These are phyloP conservation scores for Kentomonas sorsogonicus DNA, from an alignment of 208 protist genomes.

Conservation along the genomic window DNA sequence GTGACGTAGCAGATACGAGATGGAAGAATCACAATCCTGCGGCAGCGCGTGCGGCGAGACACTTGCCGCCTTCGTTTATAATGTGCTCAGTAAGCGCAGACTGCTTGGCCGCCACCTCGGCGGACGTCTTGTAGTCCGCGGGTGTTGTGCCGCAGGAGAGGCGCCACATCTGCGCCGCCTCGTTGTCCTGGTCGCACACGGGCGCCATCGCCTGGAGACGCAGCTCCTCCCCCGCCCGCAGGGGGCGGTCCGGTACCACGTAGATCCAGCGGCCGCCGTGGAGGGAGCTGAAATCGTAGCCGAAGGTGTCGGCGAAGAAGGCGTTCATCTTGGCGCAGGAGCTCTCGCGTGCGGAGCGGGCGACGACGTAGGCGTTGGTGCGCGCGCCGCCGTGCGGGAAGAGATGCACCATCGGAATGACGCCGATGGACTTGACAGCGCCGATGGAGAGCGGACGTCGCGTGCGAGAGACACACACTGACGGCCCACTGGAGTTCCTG, in stretches of 20 bases:
- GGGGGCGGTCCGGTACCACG: constrained; percentile 45
- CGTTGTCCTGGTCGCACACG: constrained; percentile 74
- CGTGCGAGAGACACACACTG: constrained; percentile 78
- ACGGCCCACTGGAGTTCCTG: constrained; percentile 84
- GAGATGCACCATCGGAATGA: constrained; percentile 82
- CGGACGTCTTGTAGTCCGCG: constrained; percentile 50
- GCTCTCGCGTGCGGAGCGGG: constrained; percentile 37
- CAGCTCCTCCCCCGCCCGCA: constrained; percentile 71
- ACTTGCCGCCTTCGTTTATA: constrained; percentile 25
- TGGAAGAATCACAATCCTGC: too few relatives aligned
- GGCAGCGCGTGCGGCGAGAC: constrained; percentile 15
- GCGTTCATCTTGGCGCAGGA: constrained; percentile 39
- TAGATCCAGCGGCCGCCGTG: constrained; percentile 67
- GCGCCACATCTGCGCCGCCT: constrained; percentile 82
- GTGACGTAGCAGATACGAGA: too few relatives aligned
- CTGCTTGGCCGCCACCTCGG: constrained; percentile 41
- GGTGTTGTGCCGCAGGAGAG: constrained; percentile 73
- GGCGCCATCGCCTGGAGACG: constrained; percentile 82
- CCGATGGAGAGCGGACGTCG: constrained; percentile 77
- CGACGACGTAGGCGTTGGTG: constrained; percentile 68
- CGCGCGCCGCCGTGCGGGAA: constrained; percentile 76
- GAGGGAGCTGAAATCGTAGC: constrained; percentile 45
- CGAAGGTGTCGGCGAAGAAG: constrained; percentile 46
- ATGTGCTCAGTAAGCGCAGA: constrained; percentile 37
- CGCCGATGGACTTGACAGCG: constrained; percentile 62